These are phyloP conservation scores for Cystobasidiopsis lactophilus DNA, from an alignment of 768 basidiomycete species.

Conservation along the genomic window DNA sequence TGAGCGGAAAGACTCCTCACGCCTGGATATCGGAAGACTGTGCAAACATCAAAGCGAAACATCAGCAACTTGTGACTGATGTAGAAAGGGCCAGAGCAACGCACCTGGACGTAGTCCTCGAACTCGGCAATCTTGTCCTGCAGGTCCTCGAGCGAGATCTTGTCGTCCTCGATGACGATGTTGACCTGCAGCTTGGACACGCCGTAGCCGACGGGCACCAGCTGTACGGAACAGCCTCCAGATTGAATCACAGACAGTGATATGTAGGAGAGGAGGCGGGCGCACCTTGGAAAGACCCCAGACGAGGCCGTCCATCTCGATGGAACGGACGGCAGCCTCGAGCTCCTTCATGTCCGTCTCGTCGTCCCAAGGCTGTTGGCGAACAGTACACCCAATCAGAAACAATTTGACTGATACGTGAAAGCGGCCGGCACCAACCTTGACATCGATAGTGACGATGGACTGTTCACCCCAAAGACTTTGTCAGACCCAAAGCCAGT, in stretches of 20 bases:
- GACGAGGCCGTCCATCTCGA: slow-evolving; percentile 71
- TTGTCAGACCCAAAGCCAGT: background rate
- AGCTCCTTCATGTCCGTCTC: slow-evolving; percentile 88
- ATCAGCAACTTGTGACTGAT: too few relatives aligned
- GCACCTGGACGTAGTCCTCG: slow-evolving; percentile 10
- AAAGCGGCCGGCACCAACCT: slow-evolving; percentile 33
- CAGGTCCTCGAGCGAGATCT: slow-evolving; percentile 12
- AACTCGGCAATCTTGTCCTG: slow-evolving; percentile 11
- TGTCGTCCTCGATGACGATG: slow-evolving; percentile 17
- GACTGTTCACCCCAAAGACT: slow-evolving; percentile 36
- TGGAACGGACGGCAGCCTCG: slow-evolving; percentile 60
- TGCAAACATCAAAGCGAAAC: too few relatives aligned
- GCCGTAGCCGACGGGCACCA: slow-evolving; percentile 69
- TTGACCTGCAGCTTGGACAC: slow-evolving; percentile 68
- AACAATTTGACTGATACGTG: too few relatives aligned
- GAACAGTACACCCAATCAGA: background rate
- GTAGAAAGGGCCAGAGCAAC: background rate
- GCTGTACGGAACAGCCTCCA: background rate
- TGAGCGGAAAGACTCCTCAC: background rate
- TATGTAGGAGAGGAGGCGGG: background rate
- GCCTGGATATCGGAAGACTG: background rate
- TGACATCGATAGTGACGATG: slow-evolving; percentile 90
- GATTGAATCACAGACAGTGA: background rate
- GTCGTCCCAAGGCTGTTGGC: slow-evolving; percentile 52
- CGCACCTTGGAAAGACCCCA: slow-evolving; percentile 79